Base-by-base conservation (phyloP, 495 filamentous ascomycete genomes). In the Pseudoneurospora amorphoporcata region DNA sequence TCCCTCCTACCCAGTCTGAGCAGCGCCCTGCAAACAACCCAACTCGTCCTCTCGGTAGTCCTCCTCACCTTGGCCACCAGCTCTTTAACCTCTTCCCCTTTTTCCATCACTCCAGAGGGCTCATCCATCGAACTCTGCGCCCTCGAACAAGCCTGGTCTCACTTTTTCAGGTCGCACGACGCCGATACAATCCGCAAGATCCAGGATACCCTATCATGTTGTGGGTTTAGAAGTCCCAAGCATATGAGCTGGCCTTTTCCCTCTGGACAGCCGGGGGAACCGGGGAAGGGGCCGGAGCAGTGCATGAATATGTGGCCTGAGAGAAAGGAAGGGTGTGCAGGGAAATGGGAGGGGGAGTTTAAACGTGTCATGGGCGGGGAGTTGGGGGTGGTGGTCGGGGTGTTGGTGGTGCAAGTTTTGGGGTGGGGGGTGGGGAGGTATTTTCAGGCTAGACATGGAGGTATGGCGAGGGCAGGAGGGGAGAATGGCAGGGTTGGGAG, bases 131-230 rank as follows among this genome's bases (percentile, higher is more conserved):
- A 65, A 65, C 53, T 16, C 1, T 77, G 76, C 68, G 69, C 71
- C 39, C 83, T 92, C 6, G 78, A 89, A 8, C 73, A 81, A 35
- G 77, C 78, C 32, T 93, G 91, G 90, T 76, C 81, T 58, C 35
- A 47, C 3, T 75, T 90, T 70, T 92, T 84, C 73, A 74, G 73
- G 0, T 41, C 70, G 0, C 86, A 89, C 73, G 78, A 91, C 70
- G 82, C 72, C 1, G 76, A 81, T 19, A 77, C 82, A 10, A 88
- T 93, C 70, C 80, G 86, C 68, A 68, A 78, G 9, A 90, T 93
- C 72, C 90, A 93, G 71, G 88, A 92, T 77, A 74, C 81, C 0
- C 84, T 92, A 45, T 75, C 84, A 9, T 93, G 91, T 79, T 93
- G 91, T 72, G 91, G 91, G 3, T 81, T 91, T 14, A 81, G 82